Base-by-base conservation (phyloP, 768 basidiomycete genomes). In the Boletales sp. region DNA sequence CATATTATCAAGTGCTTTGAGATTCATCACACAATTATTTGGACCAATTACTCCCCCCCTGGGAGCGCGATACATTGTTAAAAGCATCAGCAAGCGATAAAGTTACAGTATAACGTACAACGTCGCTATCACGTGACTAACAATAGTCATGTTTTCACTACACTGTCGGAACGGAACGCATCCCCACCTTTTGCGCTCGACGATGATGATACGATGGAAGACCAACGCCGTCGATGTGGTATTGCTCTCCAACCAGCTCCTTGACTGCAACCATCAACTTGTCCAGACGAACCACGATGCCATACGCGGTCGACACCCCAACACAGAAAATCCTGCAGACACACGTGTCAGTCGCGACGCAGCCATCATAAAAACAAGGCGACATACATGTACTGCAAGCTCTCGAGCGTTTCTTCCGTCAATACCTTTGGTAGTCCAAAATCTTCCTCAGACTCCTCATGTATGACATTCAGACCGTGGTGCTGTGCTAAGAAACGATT, bases 211-310 rank as follows among this genome's bases (percentile, higher is more conserved):
- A 49, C 41, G 55, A 17, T 17, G 56, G 63, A 48, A 48, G 54
- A 33, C 78, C 83, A 14, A 87, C 67, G 0, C 87, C 87, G 50
- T 84, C 79, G n/a, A 92, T 87, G 61, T 91, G 86, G 63, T 86
- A 90, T 57, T 88, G 86, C 63, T 93, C 90, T 2, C 90, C 90
- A 1, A 93, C 87, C 40, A 93, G 72, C 66, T 92, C 88, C 63
- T 94, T 94, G 14, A 82, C 80, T 3, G 88, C 87, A 3, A 90
- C 61, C 82, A 93, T 88, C 50, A 93, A 67, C 45, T 80, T 72
- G 61, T 94, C 91, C 12, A 94, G 69, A 10, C 87, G 78, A 7
- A 78, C 77, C n/a, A 93, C 70, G 36, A 93, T 78, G 0, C 78
- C 75, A 55, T 79, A 87, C 0, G 84, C 74, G 1, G 83, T 86